Evolutionary conservation across 768 basidiomycete genomes (phyloP).

Genomic region (Candolleomyces aberdarensis): DNA sequence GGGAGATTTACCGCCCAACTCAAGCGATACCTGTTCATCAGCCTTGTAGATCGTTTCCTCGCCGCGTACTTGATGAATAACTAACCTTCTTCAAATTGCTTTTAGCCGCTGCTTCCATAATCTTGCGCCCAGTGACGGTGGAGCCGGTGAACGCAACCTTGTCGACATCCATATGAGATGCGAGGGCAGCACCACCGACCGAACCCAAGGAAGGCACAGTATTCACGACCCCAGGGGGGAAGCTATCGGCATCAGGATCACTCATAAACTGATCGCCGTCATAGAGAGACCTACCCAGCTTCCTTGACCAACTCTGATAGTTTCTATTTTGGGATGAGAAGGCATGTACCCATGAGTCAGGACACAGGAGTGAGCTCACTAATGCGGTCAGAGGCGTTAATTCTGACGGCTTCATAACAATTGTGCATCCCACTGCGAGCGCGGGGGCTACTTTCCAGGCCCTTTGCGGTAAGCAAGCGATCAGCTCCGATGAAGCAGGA

Average conservation of each 20-base stretch:
- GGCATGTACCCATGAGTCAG: not conserved
- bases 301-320: constrained; percentile 77
- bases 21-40: constrained; percentile 68
- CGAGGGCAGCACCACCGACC: constrained; percentile 82
- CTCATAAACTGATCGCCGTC: constrained; percentile 9
- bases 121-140: constrained; percentile 82
- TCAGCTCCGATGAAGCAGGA: not conserved
- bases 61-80: not conserved
- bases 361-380: constrained; percentile 34
- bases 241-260: constrained; percentile 38
- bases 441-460: constrained; percentile 94
- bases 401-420: constrained; percentile 95
- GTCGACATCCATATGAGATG: constrained; percentile 82
- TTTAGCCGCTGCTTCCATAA: constrained; percentile 89
- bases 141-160: constrained; percentile 97
- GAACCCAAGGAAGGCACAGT: constrained; percentile 80
- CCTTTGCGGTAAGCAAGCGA: constrained; percentile 32
- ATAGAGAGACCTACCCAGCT: constrained; percentile 59
- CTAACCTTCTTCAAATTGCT: constrained; percentile 90
- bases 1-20: constrained; percentile 92
- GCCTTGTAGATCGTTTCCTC: constrained; percentile 4
- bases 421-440: constrained; percentile 86
- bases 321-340: constrained; percentile 45
- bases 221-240: constrained; percentile 90
- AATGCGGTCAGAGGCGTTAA: constrained; percentile 81